Conservation (phyloP, 192 early-diverging fungal species). For the Podila epigama region DNA sequence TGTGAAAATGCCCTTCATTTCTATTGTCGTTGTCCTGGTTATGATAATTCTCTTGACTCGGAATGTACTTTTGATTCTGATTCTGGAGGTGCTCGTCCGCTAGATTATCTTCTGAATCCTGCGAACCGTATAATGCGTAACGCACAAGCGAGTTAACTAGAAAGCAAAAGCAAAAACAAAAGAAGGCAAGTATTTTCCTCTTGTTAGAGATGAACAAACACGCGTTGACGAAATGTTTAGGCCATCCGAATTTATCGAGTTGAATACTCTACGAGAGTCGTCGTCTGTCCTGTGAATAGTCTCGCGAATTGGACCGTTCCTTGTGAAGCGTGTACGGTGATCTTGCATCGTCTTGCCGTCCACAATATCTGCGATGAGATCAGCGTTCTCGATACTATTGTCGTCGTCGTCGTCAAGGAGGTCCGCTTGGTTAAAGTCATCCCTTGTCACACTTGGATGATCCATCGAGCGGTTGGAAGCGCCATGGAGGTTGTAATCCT, state of each 20-base stretch:
- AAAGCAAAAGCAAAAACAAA: neutral
- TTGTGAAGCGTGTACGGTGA: neutral
- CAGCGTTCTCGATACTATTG: constrained; percentile 35
- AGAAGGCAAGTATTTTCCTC: too few relatives aligned
- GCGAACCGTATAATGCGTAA: neutral
- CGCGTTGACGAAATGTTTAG: neutral
- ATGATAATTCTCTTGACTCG: neutral
- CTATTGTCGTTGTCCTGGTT: constrained; percentile 20
- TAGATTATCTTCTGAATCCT: neutral
- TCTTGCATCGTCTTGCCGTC: constrained; percentile 5
- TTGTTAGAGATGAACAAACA: neutral
- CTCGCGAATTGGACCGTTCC: neutral
- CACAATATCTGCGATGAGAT: constrained; percentile 31
- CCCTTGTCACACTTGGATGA: constrained; percentile 32
- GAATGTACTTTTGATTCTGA: neutral
- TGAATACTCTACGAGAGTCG: constrained; percentile 4
- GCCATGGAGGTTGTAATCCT: constrained; percentile 45
- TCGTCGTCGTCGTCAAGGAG: neutral
- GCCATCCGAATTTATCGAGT: neutral
- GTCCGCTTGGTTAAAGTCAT: constrained; percentile 8
- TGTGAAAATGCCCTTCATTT: constrained; percentile 11
- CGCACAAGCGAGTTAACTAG: neutral
- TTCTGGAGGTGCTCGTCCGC: neutral
- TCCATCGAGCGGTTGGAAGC: constrained; percentile 34
- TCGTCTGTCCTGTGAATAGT: constrained; percentile 4